Percentiles rank a stretch among this genome's conserved stretches.
phyloP scores from a whole-genome alignment of 2,329 filamentous ascomycete species.

The Pleoardoris graminearum region DNA sequence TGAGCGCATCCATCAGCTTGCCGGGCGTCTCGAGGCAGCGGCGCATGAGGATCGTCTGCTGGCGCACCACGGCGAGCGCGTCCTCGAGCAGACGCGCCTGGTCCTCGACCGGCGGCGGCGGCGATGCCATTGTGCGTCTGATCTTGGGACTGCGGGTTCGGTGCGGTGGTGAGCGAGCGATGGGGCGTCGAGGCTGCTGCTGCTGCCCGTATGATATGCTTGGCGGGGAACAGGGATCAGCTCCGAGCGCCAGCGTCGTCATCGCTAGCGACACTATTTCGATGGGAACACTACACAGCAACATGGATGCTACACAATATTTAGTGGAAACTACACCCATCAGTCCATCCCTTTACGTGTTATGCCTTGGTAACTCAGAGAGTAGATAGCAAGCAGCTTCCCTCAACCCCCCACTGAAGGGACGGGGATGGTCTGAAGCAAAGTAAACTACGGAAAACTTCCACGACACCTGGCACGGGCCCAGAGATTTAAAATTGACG shows the following conservation, averaged over 20 bases:
- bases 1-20: conserved; percentile 99
- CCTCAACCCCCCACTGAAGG: no score
- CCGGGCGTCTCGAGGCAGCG: conserved; percentile 95
- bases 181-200: conserved; percentile 9
- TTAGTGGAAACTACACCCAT: no score
- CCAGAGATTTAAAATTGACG: no score
- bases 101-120: conserved; percentile 56
- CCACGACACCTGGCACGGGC: no score
- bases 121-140: conserved; percentile 45
- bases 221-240: conserved; percentile 32
- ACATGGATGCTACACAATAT: no score
- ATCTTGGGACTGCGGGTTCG: conserved; percentile 29
- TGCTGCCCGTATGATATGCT: conserved; percentile 11
- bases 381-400: no score
- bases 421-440: no score
- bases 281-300: no score
- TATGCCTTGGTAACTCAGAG: no score
- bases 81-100: conserved; percentile 93
- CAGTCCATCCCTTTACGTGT: no score
- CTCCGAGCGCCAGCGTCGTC: conserved; percentile 34
- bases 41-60: conserved; percentile 96
- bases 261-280: no score
- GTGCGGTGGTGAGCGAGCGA: conserved; percentile 21
- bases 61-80: conserved; percentile 92
- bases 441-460: no score